Conservation (phyloP, 2,329 filamentous ascomycete species). For the Didymosphaeria variabile region DNA sequence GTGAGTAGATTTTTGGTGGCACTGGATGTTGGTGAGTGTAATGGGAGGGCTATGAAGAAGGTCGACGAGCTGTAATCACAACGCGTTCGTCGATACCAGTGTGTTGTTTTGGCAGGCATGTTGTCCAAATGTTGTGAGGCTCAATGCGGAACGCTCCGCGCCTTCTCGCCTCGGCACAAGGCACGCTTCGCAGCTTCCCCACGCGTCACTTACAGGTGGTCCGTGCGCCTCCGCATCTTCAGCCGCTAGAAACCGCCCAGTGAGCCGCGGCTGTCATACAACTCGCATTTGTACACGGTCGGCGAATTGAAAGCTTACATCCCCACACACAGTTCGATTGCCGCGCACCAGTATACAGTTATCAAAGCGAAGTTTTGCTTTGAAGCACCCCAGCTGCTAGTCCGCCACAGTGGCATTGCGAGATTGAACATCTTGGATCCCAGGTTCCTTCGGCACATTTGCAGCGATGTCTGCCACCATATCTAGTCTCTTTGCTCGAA, state of each 20-base stretch:
- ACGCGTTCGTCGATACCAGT: neutral
- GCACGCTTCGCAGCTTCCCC: conserved; percentile 3
- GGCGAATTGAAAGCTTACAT: neutral
- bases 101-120: neutral
- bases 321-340: neutral
- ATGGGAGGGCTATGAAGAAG: conserved; percentile 40
- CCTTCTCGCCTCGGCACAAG: conserved; percentile 1
- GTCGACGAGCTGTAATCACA: conserved; percentile 36
- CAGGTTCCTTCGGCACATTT: neutral
- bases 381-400: neutral
- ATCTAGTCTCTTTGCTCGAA: conserved; percentile 49
- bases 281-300: conserved; percentile 18
- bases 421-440: neutral
- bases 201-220: conserved; percentile 20
- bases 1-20: conserved; percentile 86
- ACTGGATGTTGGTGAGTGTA: conserved; percentile 68
- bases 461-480: conserved; percentile 44
- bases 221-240: conserved; percentile 17
- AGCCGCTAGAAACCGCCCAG: conserved; percentile 31
- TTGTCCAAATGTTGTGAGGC: neutral
- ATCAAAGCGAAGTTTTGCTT: neutral
- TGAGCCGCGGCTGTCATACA: conserved; percentile 24
- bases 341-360: neutral
- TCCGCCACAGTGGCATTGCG: conserved; percentile 10
- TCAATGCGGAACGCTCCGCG: conserved; percentile 11